These are phyloP conservation scores for Nepenthes gracilis DNA, from an alignment of 148 eudicot genomes.

Conservation along the genomic window DNA sequence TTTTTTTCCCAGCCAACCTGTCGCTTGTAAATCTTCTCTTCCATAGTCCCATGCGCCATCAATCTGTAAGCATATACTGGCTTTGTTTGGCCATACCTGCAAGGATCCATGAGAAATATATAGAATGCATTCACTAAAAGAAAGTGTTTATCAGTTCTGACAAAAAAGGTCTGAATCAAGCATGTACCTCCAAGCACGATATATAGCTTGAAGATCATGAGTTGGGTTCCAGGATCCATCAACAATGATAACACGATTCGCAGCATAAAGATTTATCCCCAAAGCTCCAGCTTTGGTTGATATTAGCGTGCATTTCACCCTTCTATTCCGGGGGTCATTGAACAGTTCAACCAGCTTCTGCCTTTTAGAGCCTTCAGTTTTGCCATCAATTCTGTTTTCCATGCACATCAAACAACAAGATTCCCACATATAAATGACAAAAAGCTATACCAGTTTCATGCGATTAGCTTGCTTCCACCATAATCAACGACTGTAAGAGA, in stretches of 20 bases:
- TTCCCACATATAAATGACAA: neutral
- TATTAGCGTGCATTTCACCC: conserved; percentile 89
- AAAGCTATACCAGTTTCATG: too few species aligned
- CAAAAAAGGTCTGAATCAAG: neutral
- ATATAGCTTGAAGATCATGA: conserved; percentile 96
- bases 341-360: conserved; percentile 84
- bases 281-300: conserved; percentile 95
- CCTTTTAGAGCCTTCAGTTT: conserved; percentile 74
- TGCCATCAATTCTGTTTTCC: conserved; percentile 77
- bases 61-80: conserved; percentile 96
- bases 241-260: conserved; percentile 89
- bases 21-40: conserved; percentile 96
- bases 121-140: neutral
- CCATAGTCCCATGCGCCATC: conserved; percentile 92
- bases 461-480: too few species aligned
- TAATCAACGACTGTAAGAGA: too few species aligned
- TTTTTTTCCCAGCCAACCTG: conserved; percentile 45
- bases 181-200: conserved; percentile 85
- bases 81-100: conserved; percentile 93
- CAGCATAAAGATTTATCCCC: conserved; percentile 94
- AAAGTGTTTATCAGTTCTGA: neutral
- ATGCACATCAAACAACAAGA: conserved; percentile 6
- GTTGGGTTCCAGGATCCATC: conserved; percentile 99
- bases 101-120: conserved; percentile 4
- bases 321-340: conserved; percentile 59